Evolutionary conservation across 2,329 filamentous ascomycete species (phyloP).

Genomic region (Fonsecaea monophora): DNA sequence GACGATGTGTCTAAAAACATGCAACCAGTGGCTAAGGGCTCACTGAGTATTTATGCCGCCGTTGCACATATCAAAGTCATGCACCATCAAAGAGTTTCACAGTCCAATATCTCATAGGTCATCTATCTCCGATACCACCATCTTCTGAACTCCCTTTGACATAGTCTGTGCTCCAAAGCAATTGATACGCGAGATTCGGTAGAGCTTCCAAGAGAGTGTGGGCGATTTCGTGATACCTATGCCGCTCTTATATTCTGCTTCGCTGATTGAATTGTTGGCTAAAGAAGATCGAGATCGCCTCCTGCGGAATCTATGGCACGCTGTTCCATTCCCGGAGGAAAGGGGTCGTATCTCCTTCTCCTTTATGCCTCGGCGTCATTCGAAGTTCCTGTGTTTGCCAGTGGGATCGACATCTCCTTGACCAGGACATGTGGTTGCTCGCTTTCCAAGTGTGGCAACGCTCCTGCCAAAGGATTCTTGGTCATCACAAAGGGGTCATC

Average conservation of each 20-base stretch:
- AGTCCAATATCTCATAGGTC: slow-evolving; percentile 20
- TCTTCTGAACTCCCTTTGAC: slow-evolving; percentile 25
- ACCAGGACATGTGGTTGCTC: slow-evolving; percentile 6
- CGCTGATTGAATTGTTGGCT: slow-evolving; percentile 11
- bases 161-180: slow-evolving; percentile 22
- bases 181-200: slow-evolving; percentile 33
- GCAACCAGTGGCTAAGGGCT: background rate
- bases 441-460: slow-evolving; percentile 32
- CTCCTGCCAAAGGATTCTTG: slow-evolving; percentile 34
- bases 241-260: slow-evolving; percentile 28
- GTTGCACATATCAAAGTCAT: slow-evolving; percentile 21
- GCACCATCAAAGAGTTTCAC: slow-evolving; percentile 21
- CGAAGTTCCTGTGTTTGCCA: slow-evolving; percentile 3
- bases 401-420: slow-evolving; percentile 9
- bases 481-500: slow-evolving; percentile 35
- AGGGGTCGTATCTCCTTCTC: background rate
- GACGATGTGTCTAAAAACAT: slow-evolving; percentile 8
- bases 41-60: background rate
- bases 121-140: slow-evolving; percentile 24
- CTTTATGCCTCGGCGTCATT: slow-evolving; percentile 8
- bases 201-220: slow-evolving; percentile 36
- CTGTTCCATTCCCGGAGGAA: background rate
- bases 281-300: slow-evolving; percentile 14
- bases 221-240: slow-evolving; percentile 30
- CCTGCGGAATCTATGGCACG: background rate